These are phyloP conservation scores for Plantago coronopus DNA, from an alignment of 305 asterid genomes.

Conservation along the genomic window DNA sequence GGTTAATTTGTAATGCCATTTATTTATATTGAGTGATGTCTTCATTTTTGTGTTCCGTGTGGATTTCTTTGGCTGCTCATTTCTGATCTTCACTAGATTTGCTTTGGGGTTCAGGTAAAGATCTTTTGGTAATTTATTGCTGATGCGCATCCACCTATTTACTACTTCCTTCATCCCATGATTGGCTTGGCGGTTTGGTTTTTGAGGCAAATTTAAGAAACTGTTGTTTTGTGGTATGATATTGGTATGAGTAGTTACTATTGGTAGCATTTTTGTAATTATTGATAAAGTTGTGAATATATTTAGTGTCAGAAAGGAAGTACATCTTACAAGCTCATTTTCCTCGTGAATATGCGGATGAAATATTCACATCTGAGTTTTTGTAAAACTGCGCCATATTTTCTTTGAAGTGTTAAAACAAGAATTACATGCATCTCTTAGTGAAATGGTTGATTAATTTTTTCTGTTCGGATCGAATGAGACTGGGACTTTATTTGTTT, in stretches of 20 bases:
- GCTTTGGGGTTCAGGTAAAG: background rate
- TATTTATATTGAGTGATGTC: constrained; percentile 3
- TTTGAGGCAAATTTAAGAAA: too few species aligned
- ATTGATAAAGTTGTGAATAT: too few species aligned
- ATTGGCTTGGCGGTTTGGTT: too few species aligned
- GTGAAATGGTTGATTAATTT: constrained; percentile 13
- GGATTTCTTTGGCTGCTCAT: constrained; percentile 5
- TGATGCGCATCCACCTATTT: constrained; percentile 11
- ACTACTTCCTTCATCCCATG: too few species aligned
- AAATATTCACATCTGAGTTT: constrained; percentile 14
- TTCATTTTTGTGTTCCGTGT: constrained; percentile 2
- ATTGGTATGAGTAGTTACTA: too few species aligned
- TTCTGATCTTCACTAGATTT: constrained; percentile 10
- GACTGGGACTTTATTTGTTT: background rate
- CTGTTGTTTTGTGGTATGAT: too few species aligned
- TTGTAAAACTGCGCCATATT: constrained; percentile 4
- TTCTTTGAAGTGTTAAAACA: constrained; percentile 1
- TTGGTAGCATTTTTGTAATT: too few species aligned
- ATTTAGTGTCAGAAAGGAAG: too few species aligned
- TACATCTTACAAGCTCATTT: constrained; percentile 13
- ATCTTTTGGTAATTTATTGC: background rate
- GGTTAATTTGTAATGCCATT: constrained; percentile 8
- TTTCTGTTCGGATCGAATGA: background rate
- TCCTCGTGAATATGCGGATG: constrained; percentile 13
- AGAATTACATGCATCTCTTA: constrained; percentile 11